Percentiles rank a stretch among this genome's conserved stretches.
Evolutionary conservation across 371 early-diverging fungal species (phyloP).

Genomic region (Syncephalastrum racemosum): DNA sequence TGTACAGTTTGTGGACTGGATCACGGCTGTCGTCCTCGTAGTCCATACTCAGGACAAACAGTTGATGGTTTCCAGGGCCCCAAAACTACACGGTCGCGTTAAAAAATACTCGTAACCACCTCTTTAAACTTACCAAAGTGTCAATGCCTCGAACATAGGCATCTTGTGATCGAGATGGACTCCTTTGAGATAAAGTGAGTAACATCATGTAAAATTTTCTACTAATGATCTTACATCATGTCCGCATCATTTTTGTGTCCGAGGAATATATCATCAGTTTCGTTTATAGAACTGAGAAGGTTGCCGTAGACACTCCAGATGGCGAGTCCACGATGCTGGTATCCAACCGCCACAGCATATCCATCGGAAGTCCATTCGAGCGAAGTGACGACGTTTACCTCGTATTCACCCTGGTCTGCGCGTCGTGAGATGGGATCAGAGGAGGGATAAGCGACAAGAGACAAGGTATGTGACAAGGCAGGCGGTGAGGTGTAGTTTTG

Average conservation of each 20-base stretch:
- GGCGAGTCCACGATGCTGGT: slow-evolving; percentile 59
- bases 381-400: slow-evolving; percentile 27
- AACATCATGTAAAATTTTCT: not conserved
- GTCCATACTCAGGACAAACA: slow-evolving; percentile 50
- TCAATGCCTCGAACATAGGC: slow-evolving; percentile 58
- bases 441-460: slow-evolving; percentile 7
- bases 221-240: slow-evolving; percentile 7
- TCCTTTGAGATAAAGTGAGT: not conserved
- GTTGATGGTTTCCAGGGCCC: slow-evolving; percentile 71
- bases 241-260: slow-evolving; percentile 12
- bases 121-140: slow-evolving; percentile 51
- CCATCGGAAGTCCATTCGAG: slow-evolving; percentile 81
- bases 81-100: slow-evolving; percentile 58
- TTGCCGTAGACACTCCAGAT: slow-evolving; percentile 83
- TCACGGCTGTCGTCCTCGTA: slow-evolving; percentile 5
- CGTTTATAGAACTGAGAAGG: slow-evolving; percentile 59
- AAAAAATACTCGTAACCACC: not conserved
- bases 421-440: slow-evolving; percentile 1
- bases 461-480: slow-evolving; percentile 27
- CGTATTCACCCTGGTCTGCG: slow-evolving; percentile 3
- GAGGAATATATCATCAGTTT: slow-evolving; percentile 33
- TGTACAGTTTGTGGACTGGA: slow-evolving; percentile 37
- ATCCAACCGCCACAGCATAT: slow-evolving; percentile 73
- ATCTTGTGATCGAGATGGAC: slow-evolving; percentile 41
- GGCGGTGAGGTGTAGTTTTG: slow-evolving; percentile 34